phyloP scores from a whole-genome alignment of 2,329 filamentous ascomycete species.

The Cylindrodendrum hubeiense region DNA sequence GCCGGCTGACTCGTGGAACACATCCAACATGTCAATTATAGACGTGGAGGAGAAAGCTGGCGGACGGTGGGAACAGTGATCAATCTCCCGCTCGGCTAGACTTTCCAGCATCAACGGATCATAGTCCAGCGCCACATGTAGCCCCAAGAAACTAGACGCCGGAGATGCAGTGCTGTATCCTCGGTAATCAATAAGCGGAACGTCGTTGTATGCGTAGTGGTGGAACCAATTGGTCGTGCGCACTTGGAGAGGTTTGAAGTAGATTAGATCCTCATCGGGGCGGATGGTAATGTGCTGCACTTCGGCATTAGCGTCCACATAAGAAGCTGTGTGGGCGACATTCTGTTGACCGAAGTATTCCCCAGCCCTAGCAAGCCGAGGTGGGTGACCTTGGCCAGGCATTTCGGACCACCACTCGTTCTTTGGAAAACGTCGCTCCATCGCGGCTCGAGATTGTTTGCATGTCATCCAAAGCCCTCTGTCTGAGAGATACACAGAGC shows the following conservation, averaged over 20 bases:
- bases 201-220: background rate
- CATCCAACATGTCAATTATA: constrained; percentile 13
- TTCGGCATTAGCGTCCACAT: background rate
- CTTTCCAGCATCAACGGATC: constrained; percentile 9
- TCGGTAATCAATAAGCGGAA: constrained; percentile 5
- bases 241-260: constrained; percentile 24
- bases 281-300: background rate
- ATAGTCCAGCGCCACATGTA: constrained; percentile 26
- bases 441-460: constrained; percentile 24
- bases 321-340: background rate
- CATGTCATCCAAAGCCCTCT: constrained; percentile 27
- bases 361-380: background rate
- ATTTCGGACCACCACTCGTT: constrained; percentile 34
- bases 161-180: no score
- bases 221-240: constrained; percentile 7
- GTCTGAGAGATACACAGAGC: constrained; percentile 28
- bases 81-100: background rate
- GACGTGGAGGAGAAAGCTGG: background rate
- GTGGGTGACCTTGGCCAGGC: background rate
- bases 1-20: background rate
- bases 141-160: constrained; percentile 19
- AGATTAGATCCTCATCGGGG: background rate
- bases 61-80: background rate
- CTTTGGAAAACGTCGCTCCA: constrained; percentile 16
- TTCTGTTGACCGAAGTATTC: background rate